Evolutionary conservation across 495 filamentous ascomycete genomes (phyloP).

Genomic region (Endocarpon pusillum): DNA sequence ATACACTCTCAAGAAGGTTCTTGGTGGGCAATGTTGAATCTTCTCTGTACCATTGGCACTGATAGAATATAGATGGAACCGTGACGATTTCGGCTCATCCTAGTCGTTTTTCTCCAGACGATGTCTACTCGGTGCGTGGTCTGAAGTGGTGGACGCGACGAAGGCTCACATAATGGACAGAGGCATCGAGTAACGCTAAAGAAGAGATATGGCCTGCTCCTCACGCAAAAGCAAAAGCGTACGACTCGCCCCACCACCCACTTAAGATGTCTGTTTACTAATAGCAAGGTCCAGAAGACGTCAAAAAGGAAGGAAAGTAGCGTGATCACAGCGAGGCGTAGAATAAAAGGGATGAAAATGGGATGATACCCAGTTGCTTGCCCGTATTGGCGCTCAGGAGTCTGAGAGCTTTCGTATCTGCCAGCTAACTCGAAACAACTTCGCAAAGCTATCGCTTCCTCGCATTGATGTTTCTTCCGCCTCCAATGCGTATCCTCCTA

Average conservation of each 20-base stretch:
- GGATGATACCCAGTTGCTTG: no score
- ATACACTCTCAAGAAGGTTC: conserved; percentile 50
- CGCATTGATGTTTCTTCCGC: conserved; percentile 74
- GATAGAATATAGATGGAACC: conserved; percentile 47
- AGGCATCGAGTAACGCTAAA: conserved; percentile 86
- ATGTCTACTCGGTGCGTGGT: conserved; percentile 93
- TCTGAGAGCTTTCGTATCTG: no score
- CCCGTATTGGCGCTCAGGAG: no score
- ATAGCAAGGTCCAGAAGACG: neutral
- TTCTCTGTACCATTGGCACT: neutral
- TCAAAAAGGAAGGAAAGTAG: conserved; percentile 1
- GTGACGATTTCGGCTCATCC: conserved; percentile 94
- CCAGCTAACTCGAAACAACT: no score
- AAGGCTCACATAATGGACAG: conserved; percentile 8
- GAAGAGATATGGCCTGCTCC: conserved; percentile 71
- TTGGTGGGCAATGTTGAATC: neutral
- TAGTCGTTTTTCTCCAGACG: conserved; percentile 90
- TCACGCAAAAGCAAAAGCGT: conserved; percentile 85
- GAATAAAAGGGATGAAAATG: no score
- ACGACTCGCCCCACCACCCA: no score
- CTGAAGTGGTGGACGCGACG: conserved; percentile 10
- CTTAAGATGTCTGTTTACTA: no score
- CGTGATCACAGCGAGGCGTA: no score
- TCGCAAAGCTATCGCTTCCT: conserved; percentile 52
- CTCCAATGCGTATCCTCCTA: conserved; percentile 61